Conservation (phyloP, 1,284 basidiomycete genomes). For the Marasmius fiardii region DNA sequence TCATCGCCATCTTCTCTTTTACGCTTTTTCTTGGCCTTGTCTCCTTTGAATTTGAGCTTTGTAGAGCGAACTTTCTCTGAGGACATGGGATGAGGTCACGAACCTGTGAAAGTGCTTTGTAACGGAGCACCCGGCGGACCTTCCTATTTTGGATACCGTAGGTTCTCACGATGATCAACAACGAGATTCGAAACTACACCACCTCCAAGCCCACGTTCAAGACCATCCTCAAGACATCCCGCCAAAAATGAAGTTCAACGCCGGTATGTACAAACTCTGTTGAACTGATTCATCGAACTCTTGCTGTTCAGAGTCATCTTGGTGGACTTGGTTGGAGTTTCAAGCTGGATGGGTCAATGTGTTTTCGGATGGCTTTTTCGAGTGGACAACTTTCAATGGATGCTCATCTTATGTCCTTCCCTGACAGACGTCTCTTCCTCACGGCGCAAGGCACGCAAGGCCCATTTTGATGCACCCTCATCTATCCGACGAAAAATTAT, state of each 20-base stretch:
- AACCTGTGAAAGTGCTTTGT: too few species aligned
- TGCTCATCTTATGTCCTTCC: slow-evolving; percentile 10
- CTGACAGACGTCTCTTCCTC: slow-evolving; percentile 77
- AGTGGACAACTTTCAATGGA: too few species aligned
- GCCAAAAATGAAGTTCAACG: slow-evolving; percentile 71
- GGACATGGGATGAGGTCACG: slow-evolving; percentile 37
- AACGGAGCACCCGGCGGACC: neutral
- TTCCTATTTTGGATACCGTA: neutral
- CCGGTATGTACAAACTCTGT: slow-evolving; percentile 52
- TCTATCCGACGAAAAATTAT: slow-evolving; percentile 96
- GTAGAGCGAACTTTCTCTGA: slow-evolving; percentile 55
- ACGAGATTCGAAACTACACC: neutral
- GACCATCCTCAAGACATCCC: neutral
- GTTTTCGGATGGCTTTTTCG: slow-evolving; percentile 35
- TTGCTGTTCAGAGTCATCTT: slow-evolving; percentile 22
- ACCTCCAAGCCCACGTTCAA: neutral
- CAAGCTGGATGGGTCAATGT: slow-evolving; percentile 51
- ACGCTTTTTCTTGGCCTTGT: slow-evolving; percentile 79
- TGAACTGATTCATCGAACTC: slow-evolving; percentile 12
- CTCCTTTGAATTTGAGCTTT: slow-evolving; percentile 85
- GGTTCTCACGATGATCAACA: neutral
- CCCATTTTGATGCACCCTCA: slow-evolving; percentile 92
- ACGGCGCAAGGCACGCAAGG: slow-evolving; percentile 96
- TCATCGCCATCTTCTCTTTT: slow-evolving; percentile 57
- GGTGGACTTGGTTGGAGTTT: slow-evolving; percentile 25